Percentiles rank a stretch among this genome's conserved stretches.
phyloP scores from a whole-genome alignment of 1,284 basidiomycete genomes.

The Microbotryum silenes-acaulis region DNA sequence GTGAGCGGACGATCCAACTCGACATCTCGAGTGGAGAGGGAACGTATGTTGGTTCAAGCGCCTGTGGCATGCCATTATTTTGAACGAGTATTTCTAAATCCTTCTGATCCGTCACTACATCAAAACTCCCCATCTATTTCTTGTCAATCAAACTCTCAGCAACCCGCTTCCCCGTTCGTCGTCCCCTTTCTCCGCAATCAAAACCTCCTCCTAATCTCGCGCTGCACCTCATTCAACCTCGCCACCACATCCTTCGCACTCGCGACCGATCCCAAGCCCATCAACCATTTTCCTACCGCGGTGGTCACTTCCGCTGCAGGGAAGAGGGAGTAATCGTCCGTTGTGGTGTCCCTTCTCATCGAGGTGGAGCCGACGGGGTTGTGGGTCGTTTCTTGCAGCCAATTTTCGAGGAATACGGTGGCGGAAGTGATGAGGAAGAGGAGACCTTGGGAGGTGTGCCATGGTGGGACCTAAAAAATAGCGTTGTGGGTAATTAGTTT shows the following conservation, averaged over 20 bases:
- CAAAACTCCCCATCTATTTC: too few species aligned
- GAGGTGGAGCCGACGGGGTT: slow-evolving; percentile 1
- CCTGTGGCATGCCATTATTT: too few species aligned
- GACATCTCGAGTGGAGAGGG: too few species aligned
- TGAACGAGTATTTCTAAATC: too few species aligned
- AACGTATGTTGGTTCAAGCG: too few species aligned
- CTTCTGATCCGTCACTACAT: too few species aligned
- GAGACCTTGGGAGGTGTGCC: slow-evolving; percentile 66
- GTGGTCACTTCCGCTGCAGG: slow-evolving; percentile 29
- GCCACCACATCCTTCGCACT: slow-evolving; percentile 9
- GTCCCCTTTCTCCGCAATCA: background rate
- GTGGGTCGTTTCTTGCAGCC: slow-evolving; percentile 58
- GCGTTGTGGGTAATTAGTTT: too few species aligned
- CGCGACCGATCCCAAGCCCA: slow-evolving; percentile 17
- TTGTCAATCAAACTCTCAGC: too few species aligned
- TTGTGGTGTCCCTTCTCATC: background rate
- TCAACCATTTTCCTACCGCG: slow-evolving; percentile 26
- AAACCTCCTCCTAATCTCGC: slow-evolving; percentile 22
- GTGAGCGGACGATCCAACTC: too few species aligned
- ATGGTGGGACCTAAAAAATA: slow-evolving; percentile 60
- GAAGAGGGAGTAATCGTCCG: slow-evolving; percentile 8
- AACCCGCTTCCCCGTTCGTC: too few species aligned
- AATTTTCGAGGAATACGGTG: slow-evolving; percentile 61
- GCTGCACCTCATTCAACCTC: slow-evolving; percentile 23
- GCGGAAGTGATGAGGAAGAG: slow-evolving; percentile 70